A percentile compares a stretch with the other conserved stretches of the same genome.
These are phyloP conservation scores for Skeletonema marinoi DNA, from an alignment of 108 stramenopile species.

Conservation along the genomic window DNA sequence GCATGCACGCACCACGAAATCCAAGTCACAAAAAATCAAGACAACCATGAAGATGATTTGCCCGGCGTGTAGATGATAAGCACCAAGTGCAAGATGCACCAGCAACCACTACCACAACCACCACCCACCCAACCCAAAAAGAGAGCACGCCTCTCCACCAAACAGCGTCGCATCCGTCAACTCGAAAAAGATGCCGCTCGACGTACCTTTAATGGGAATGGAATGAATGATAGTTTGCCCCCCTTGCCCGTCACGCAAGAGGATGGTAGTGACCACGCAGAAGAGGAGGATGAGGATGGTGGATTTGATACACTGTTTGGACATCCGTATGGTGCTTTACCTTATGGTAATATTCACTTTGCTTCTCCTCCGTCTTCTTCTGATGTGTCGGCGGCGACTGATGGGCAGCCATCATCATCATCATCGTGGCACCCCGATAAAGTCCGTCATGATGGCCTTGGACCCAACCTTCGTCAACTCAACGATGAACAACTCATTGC, in stretches of 20 bases:
- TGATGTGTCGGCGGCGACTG: background rate
- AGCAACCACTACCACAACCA: background rate
- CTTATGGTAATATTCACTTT: conserved; percentile 77
- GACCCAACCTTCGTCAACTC: conserved; percentile 11
- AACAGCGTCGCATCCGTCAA: conserved; percentile 19
- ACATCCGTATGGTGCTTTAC: conserved; percentile 82
- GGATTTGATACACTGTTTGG: conserved; percentile 44
- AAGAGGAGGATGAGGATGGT: background rate
- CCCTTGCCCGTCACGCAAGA: conserved; percentile 29
- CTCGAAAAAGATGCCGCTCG: conserved; percentile 39
- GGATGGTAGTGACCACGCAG: conserved; percentile 7
- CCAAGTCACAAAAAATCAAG: background rate
- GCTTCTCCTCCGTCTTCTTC: background rate
- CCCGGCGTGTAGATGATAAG: background rate
- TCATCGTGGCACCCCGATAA: conserved; percentile 14
- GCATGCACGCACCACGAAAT: too few species aligned
- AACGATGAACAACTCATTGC: conserved; percentile 66
- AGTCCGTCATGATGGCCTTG: conserved; percentile 28
- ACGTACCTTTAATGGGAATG: conserved; percentile 39
- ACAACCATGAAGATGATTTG: background rate
- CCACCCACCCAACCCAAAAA: conserved; percentile 8
- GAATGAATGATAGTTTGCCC: conserved; percentile 28
- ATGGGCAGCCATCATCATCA: background rate
- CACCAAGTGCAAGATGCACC: background rate
- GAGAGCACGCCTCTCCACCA: conserved; percentile 12